These are phyloP conservation scores for Tilletiaria anomala DNA, from an alignment of 1,284 basidiomycete species.

Conservation along the genomic window DNA sequence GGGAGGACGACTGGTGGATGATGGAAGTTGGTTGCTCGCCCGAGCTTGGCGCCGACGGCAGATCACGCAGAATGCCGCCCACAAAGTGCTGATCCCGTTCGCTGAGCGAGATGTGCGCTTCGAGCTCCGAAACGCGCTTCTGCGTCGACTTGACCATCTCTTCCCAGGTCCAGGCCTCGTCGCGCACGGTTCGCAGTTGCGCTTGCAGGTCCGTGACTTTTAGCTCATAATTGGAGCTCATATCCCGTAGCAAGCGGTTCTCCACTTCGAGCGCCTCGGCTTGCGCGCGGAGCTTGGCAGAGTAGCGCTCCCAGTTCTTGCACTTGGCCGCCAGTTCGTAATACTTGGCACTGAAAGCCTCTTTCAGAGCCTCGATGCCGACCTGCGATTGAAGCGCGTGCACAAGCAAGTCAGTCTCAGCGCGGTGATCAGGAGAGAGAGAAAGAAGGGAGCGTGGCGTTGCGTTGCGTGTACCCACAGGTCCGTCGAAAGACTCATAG, in stretches of 20 bases:
- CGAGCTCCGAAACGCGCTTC: too few relatives aligned
- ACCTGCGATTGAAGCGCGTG: slow-evolving; percentile 3
- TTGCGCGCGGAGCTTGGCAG: slow-evolving; percentile 24
- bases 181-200: not conserved
- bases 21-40: too few relatives aligned
- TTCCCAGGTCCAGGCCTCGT: not conserved
- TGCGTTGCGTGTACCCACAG: too few relatives aligned
- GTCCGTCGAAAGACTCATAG: slow-evolving; percentile 2
- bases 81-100: too few relatives aligned
- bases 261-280: slow-evolving; percentile 20
- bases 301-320: slow-evolving; percentile 28
- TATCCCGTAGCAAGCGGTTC: slow-evolving; percentile 16
- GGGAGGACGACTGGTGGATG: too few relatives aligned
- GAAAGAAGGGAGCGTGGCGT: too few relatives aligned
- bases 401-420: not conserved
- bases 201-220: not conserved
- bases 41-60: not conserved
- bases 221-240: too few relatives aligned
- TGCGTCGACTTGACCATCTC: too few relatives aligned
- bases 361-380: slow-evolving; percentile 20
- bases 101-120: too few relatives aligned
- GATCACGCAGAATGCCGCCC: not conserved
- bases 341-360: slow-evolving; percentile 22
- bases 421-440: not conserved
- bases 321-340: slow-evolving; percentile 25